Evolutionary conservation across 306 rosid species (phyloP), one percentile per base, ranked within the genome.

Genomic region (Lupinus albus): DNA sequence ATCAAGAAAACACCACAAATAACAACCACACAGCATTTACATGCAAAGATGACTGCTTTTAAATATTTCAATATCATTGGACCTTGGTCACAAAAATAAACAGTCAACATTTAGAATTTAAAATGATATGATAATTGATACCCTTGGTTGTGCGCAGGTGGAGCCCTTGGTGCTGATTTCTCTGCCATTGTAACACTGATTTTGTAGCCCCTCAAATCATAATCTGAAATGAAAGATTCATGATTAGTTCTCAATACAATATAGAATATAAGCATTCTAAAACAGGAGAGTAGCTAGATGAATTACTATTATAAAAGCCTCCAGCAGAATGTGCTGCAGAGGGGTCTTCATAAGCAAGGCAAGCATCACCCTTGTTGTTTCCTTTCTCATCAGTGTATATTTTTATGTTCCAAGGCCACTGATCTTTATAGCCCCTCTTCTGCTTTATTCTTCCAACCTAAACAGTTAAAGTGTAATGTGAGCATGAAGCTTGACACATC

Each of bases 361-460:
- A 80, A 11, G 92, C 99, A 67, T 94, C 99, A 6, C 99, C 99
- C 78, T 94, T 94, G 83, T 94, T 90, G 53, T 90, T 88, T 39
- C 99, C 99, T 45, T 51, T 79, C 46, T 94, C 99, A 65, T 94
- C 99, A 0, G 95, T 88, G 83, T 94, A 94, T 57, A 94, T 86
- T 79, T 88, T 94, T 57, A 94, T 86, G 71, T 94, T 94, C 80
- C 83, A 94, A 49, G 99, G 99, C 99, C 99, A 94, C 71, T 94
- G 99, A 79, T 94, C 99, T 78, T 90, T 94, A 75, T 94, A 94
- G 10, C 99, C 99, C 74, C 99, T 88, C 80, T 94, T 94, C 77
- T 94, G 99, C 72, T 94, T 94, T 79, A 94, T 94, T 77, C 97
- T 90, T 78, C 96, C 99, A 80, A 94, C 95, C 99, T 94, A 73